Base-by-base conservation (phyloP, 768 basidiomycete species). In the Postia placenta region DNA sequence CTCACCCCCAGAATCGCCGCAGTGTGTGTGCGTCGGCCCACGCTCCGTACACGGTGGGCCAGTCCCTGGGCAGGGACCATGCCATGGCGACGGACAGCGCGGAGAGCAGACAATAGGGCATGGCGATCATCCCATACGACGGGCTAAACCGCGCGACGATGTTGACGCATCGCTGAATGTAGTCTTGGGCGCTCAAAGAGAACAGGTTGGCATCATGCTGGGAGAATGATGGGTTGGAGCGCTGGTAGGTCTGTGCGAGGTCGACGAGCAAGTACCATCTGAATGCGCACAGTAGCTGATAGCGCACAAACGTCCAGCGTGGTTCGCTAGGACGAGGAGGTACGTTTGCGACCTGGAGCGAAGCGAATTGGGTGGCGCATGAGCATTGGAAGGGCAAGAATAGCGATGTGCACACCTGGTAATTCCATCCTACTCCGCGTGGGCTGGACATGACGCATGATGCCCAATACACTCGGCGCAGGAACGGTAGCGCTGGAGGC, bases 21-120 rank as follows among this genome's bases (percentile, higher is more conserved):
- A n/a, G n/a, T n/a, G n/a, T n/a, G n/a, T n/a, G n/a, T n/a, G n/a
- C n/a, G n/a, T n/a, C n/a, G n/a, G n/a, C n/a, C n/a, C n/a, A n/a
- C n/a, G n/a, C n/a, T 0, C 70, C 70, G 47, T 68, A 74, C 7
- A 71, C n/a, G 19, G 59, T 61, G 1, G 71, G 70, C 72, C 74
- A 76, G 26, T 66, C 63, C 17, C 56, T 52, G 0, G 69, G 68
- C 19, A 64, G 39, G 19, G 62, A 62, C 4, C 50, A 22, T 3
- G 43, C 48, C 3, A 55, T 40, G 5, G 45, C 53, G 5, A 61
- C 60, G 22, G n/a, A 22, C 11, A 53, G 14, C 4, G 48, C 26
- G 11, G 48, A 24, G 11, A 56, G 14, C 23, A 45, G 4, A 3
- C 20, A 17, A 26, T 48, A 26, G 5, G 15, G 20, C 35, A 52